Conservation (phyloP, 2,329 filamentous ascomycete species). For the Paecilomyces fulvus region DNA sequence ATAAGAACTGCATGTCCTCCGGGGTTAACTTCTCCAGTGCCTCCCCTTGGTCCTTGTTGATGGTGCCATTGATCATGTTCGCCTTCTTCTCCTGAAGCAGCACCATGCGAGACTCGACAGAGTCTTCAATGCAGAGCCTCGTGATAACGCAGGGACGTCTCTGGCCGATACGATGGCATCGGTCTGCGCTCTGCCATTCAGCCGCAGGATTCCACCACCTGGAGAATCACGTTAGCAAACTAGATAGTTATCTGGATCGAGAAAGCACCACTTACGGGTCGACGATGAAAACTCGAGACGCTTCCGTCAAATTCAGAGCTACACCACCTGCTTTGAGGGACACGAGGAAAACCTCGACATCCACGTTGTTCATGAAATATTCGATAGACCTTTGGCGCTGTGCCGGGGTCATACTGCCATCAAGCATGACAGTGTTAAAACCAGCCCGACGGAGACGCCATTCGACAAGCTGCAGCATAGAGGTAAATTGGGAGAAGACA, state of each 20-base stretch:
- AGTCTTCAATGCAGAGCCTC: constrained; percentile 90
- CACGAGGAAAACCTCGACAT: constrained; percentile 93
- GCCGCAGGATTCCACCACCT: constrained; percentile 99
- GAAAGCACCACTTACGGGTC: constrained; percentile 63
- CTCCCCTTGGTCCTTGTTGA: constrained; percentile 76
- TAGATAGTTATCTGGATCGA: background rate
- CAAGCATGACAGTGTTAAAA: constrained; percentile 96
- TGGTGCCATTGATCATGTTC: constrained; percentile 93
- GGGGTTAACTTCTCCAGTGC: constrained; percentile 86
- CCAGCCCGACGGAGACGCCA: constrained; percentile 95
- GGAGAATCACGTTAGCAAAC: constrained; percentile 18
- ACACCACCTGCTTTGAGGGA: constrained; percentile 95
- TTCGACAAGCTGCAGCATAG: constrained; percentile 93
- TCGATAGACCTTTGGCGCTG: constrained; percentile 91
- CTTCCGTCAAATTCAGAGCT: constrained; percentile 89
- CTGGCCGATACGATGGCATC: constrained; percentile 91
- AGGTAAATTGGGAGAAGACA: constrained; percentile 95
- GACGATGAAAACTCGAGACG: constrained; percentile 88
- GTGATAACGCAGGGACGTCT: constrained; percentile 90
- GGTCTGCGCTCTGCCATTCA: constrained; percentile 95
- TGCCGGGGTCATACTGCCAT: constrained; percentile 91
- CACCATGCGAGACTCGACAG: constrained; percentile 92
- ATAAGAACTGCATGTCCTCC: constrained; percentile 93
- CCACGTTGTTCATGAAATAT: constrained; percentile 89
- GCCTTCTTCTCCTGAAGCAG: constrained; percentile 97